Conservation (phyloP, 148 eudicot genomes). For the Diospyros lotus region DNA sequence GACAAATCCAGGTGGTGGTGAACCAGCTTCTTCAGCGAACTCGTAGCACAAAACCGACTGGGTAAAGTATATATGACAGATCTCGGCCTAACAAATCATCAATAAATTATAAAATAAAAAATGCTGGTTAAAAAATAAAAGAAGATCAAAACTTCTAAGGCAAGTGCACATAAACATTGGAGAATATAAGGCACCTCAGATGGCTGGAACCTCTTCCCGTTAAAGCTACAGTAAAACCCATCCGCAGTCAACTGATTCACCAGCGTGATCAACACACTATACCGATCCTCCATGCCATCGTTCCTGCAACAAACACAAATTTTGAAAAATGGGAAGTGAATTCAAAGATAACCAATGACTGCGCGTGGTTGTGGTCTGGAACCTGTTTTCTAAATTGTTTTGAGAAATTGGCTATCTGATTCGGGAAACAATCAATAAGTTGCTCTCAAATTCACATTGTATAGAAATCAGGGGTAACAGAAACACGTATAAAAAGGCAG, state of each 20-base stretch:
- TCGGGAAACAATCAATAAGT: too few species aligned
- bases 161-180: background rate
- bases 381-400: too few species aligned
- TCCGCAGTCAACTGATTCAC: constrained; percentile 56
- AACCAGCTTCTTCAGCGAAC: constrained; percentile 56
- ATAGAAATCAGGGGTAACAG: too few species aligned
- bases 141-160: background rate
- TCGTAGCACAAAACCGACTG: constrained; percentile 50
- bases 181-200: constrained; percentile 51
- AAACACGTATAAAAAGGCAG: background rate
- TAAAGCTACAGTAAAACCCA: constrained; percentile 64
- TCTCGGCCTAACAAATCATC: constrained; percentile 55
- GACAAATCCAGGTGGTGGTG: constrained; percentile 53
- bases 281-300: constrained; percentile 86
- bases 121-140: background rate
- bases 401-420: too few species aligned
- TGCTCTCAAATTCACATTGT: too few species aligned
- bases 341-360: background rate
- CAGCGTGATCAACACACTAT: constrained; percentile 69
- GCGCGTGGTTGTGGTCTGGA: too few species aligned
- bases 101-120: background rate
- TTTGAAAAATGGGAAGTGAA: background rate
- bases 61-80: constrained; percentile 69
- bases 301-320: constrained; percentile 42
- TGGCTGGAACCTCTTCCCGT: constrained; percentile 77